phyloP scores from a whole-genome alignment of 1,139 yeast species.

The Taiozyma sp. region DNA sequence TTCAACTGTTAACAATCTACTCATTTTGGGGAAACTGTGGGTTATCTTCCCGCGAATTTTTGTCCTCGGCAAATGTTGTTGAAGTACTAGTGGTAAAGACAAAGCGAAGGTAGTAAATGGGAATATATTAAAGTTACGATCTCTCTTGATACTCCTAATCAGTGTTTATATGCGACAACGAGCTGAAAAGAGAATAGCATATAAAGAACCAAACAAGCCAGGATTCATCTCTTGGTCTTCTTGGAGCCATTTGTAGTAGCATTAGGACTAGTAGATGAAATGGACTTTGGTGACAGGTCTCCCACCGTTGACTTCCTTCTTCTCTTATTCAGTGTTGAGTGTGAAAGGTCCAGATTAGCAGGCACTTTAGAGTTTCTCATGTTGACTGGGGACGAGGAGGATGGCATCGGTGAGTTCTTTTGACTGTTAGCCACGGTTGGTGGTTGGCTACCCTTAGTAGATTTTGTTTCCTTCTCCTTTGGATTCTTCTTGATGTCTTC shows the following conservation, averaged over 20 bases:
- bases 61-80: not conserved
- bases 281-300: constrained; percentile 20
- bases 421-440: constrained; percentile 1
- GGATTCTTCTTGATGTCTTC: constrained; percentile 1
- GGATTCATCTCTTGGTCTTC: constrained; percentile 3
- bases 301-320: constrained; percentile 26
- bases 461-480: not conserved
- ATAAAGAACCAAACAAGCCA: not conserved
- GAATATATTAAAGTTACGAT: no score
- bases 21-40: not conserved
- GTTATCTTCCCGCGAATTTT: not conserved
- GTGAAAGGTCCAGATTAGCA: constrained; percentile 25
- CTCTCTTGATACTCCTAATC: no score
- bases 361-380: constrained; percentile 5
- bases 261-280: constrained; percentile 8
- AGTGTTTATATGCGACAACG: no score
- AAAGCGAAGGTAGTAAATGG: no score
- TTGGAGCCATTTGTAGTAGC: not conserved
- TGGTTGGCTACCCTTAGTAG: constrained; percentile 1
- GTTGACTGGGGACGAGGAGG: not conserved
- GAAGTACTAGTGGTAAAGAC: no score
- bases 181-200: not conserved
- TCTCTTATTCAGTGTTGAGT: constrained; percentile 28
- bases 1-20: not conserved
- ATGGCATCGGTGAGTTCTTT: constrained; percentile 2